Percentiles rank a stretch among this genome's conserved stretches.
Conservation (phyloP, 2,329 filamentous ascomycete species). For the Incumbomyces delicatus region DNA sequence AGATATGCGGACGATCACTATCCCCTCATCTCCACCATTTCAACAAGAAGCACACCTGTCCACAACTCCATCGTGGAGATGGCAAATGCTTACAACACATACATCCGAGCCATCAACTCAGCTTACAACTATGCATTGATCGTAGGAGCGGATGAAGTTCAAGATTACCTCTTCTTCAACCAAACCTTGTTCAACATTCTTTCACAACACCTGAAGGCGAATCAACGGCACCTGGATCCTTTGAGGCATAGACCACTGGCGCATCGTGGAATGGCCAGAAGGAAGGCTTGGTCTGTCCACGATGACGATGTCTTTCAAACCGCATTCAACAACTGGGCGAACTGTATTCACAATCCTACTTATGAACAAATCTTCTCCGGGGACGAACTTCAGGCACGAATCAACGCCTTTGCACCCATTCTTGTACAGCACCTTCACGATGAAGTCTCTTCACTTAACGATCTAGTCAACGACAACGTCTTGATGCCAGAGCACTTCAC, state of each 20-base stretch:
- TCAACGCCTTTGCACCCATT: conserved; percentile 18
- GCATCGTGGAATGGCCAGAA: neutral
- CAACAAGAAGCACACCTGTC: neutral
- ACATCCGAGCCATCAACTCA: conserved; percentile 20
- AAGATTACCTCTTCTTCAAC: conserved; percentile 20
- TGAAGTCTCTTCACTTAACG: conserved; percentile 19
- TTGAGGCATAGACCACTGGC: neutral
- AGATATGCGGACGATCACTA: conserved; percentile 19
- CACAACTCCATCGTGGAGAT: conserved; percentile 8
- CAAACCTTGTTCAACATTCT: conserved; percentile 17
- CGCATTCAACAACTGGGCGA: neutral
- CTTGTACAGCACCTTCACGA: conserved; percentile 22
- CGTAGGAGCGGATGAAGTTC: conserved; percentile 15
- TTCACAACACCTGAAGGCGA: conserved; percentile 1
- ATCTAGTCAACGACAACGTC: conserved; percentile 11
- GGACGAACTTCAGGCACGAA: neutral
- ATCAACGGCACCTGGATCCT: neutral
- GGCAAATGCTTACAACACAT: conserved; percentile 21
- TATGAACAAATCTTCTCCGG: neutral
- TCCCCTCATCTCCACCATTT: conserved; percentile 17
- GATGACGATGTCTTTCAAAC: neutral
- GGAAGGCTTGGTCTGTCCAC: neutral
- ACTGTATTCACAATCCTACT: conserved; percentile 3
- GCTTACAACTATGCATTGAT: conserved; percentile 17
- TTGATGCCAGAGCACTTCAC: conserved; percentile 16